phyloP scores from a whole-genome alignment of 495 filamentous ascomycete genomes.

The Rhypophila decipiens region DNA sequence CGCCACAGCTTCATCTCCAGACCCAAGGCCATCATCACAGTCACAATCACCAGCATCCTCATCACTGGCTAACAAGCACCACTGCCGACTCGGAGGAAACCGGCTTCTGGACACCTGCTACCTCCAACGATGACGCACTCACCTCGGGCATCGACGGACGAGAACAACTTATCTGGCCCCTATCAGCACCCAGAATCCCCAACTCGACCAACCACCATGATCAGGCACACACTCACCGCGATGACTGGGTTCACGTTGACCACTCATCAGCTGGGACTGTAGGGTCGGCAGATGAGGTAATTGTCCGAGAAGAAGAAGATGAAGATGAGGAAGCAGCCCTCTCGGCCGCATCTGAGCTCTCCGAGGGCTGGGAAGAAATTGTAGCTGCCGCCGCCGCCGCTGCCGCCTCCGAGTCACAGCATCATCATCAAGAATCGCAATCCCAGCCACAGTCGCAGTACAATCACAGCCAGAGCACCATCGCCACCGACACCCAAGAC shows the following conservation, averaged over 20 bases:
- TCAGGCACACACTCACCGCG: no score
- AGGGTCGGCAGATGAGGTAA: not conserved
- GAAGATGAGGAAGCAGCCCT: not conserved
- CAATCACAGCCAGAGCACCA: not conserved
- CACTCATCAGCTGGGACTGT: not conserved
- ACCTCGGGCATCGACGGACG: not conserved
- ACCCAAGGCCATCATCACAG: not conserved
- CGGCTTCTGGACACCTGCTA: conserved; percentile 6
- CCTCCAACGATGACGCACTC: conserved; percentile 1
- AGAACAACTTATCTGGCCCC: not conserved
- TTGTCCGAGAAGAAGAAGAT: conserved; percentile 6
- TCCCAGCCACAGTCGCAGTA: not conserved
- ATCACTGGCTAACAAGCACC: not conserved
- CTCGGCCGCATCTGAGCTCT: conserved; percentile 8
- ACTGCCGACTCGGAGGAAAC: not conserved
- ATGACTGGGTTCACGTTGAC: not conserved
- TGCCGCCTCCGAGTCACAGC: not conserved
- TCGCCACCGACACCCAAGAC: not conserved
- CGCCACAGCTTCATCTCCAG: not conserved
- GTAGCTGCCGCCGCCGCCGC: not conserved
- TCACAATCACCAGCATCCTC: not conserved
- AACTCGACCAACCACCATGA: no score
- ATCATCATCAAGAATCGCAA: not conserved
- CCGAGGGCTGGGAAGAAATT: conserved; percentile 17
- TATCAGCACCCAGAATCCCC: no score